These are phyloP conservation scores for Ascochyta clinopodiicola DNA, from an alignment of 2,329 filamentous ascomycete species.

Conservation along the genomic window DNA sequence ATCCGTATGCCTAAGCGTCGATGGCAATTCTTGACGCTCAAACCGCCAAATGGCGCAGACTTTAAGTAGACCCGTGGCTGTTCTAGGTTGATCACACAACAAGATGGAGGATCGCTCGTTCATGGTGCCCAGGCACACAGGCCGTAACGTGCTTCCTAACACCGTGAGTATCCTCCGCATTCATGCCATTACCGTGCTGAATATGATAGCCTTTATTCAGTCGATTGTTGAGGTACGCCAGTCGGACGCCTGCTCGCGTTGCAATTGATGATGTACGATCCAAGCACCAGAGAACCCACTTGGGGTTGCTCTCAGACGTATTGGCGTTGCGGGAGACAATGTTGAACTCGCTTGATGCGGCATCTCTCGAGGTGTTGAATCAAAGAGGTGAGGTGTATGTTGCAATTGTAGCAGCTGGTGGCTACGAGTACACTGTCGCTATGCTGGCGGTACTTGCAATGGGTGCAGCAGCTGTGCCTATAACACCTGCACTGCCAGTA, in stretches of 20 bases:
- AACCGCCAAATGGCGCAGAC: neutral
- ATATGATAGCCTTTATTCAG: constrained; percentile 46
- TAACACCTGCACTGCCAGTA: constrained; percentile 51
- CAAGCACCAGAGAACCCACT: constrained; percentile 47
- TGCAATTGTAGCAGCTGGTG: constrained; percentile 54
- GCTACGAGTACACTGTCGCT: constrained; percentile 58
- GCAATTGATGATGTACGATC: constrained; percentile 51
- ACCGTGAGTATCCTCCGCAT: constrained; percentile 26
- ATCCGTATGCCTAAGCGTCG: neutral
- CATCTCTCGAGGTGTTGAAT: constrained; percentile 37
- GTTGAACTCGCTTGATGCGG: constrained; percentile 34
- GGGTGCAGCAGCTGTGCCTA: constrained; percentile 56
- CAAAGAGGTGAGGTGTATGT: constrained; percentile 52
- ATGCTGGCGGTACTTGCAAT: constrained; percentile 56
- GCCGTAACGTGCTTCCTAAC: constrained; percentile 39
- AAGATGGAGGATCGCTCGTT: constrained; percentile 38
- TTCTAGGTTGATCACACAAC: neutral
- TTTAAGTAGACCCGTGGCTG: neutral
- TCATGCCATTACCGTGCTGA: neutral
- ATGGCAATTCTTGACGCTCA: too few species aligned
- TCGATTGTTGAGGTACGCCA: constrained; percentile 50
- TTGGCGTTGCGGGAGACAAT: constrained; percentile 52
- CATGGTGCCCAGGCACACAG: constrained; percentile 38
- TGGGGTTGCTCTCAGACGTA: constrained; percentile 55
- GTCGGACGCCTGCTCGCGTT: constrained; percentile 41